A percentile compares a stretch with the other conserved stretches of the same genome.
phyloP scores from a whole-genome alignment of 2,329 filamentous ascomycete genomes.

The Claviceps humidiphila region DNA sequence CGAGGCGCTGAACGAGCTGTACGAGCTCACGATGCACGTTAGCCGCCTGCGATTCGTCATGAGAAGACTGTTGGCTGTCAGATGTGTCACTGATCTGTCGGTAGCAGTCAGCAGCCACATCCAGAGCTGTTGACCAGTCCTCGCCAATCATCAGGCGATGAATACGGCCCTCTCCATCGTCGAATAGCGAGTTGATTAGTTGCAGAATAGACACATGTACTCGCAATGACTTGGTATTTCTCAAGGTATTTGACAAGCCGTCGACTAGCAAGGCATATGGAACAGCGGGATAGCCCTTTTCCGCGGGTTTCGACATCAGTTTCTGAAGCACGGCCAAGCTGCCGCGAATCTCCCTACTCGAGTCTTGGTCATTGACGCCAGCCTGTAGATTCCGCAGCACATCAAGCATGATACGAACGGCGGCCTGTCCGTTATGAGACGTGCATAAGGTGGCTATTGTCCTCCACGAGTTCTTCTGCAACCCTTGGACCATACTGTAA shows the following conservation, averaged over 20 bases:
- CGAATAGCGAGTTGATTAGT: constrained; percentile 43
- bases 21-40: constrained; percentile 30
- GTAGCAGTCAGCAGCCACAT: constrained; percentile 44
- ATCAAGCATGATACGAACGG: constrained; percentile 51
- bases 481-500: constrained; percentile 47
- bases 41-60: constrained; percentile 21
- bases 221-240: constrained; percentile 28
- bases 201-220: constrained; percentile 34
- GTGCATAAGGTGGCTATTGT: constrained; percentile 57
- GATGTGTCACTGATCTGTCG: constrained; percentile 16
- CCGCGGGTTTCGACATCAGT: constrained; percentile 44
- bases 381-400: constrained; percentile 38
- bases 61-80: constrained; percentile 12
- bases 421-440: constrained; percentile 60
- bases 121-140: constrained; percentile 50
- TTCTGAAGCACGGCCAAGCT: constrained; percentile 50
- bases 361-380: constrained; percentile 35
- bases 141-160: constrained; percentile 48
- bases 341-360: constrained; percentile 45
- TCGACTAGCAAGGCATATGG: constrained; percentile 46
- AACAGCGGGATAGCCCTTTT: constrained; percentile 46
- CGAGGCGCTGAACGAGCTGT: constrained; percentile 34
- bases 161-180: constrained; percentile 36
- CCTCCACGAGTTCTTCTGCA: constrained; percentile 55
- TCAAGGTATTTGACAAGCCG: constrained; percentile 39